Percentiles rank a stretch among this genome's conserved stretches.
These are phyloP conservation scores for Straminergon stramineum DNA, from an alignment of 225 moss, liverwort and hornwort genomes.

Conservation along the genomic window DNA sequence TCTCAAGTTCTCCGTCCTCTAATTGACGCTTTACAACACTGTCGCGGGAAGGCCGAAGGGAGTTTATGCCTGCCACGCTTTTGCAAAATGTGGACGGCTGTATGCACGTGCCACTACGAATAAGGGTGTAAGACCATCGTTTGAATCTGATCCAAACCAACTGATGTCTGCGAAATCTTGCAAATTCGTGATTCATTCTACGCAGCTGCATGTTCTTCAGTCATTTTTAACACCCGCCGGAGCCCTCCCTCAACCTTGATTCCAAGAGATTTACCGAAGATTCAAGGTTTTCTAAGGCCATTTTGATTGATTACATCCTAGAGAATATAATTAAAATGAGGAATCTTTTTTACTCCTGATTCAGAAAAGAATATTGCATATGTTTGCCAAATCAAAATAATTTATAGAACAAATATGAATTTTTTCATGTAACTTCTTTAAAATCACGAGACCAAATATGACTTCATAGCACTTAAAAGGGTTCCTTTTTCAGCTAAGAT, in stretches of 20 bases:
- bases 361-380: background rate
- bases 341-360: background rate
- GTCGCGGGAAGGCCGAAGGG: background rate
- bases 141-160: background rate
- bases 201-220: no score
- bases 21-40: background rate
- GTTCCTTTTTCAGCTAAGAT: accelerated
- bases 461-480: background rate
- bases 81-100: background rate
- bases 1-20: background rate
- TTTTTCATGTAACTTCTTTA: accelerated
- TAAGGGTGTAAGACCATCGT: background rate
- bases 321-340: background rate
- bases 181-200: background rate
- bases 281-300: background rate
- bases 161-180: background rate
- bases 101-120: background rate
- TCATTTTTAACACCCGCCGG: background rate
- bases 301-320: background rate
- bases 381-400: background rate
- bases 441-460: background rate
- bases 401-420: no score
- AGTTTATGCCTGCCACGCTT: background rate
- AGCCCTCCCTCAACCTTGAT: background rate
- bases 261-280: background rate